Evolutionary conservation across 176 grass and related monocot species (phyloP).

Genomic region (Musa troglodytarum): DNA sequence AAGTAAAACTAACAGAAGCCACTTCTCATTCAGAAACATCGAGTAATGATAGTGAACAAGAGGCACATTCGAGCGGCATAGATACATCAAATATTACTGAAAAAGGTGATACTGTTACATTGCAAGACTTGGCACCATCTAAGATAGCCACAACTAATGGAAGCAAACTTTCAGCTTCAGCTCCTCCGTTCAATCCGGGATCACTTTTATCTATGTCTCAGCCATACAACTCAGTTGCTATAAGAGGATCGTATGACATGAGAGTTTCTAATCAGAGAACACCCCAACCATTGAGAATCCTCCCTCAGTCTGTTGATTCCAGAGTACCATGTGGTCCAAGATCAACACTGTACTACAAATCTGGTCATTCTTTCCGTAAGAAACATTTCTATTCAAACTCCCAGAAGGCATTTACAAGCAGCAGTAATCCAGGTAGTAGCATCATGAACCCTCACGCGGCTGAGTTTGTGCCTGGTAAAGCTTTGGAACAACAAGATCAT

Average conservation of each 20-base stretch:
- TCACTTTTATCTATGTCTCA: slow-evolving; percentile 60
- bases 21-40: slow-evolving; percentile 32
- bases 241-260: slow-evolving; percentile 41
- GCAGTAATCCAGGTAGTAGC: slow-evolving; percentile 22
- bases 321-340: slow-evolving; percentile 76
- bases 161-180: slow-evolving; percentile 97
- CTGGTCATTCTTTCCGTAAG: slow-evolving; percentile 57
- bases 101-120: slow-evolving; percentile 38
- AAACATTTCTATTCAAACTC: slow-evolving; percentile 62
- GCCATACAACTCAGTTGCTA: slow-evolving; percentile 50
- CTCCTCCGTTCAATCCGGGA: slow-evolving; percentile 90
- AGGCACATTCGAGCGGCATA: slow-evolving; percentile 30
- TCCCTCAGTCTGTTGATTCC: slow-evolving; percentile 51
- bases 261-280: slow-evolving; percentile 41
- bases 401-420: slow-evolving; percentile 41
- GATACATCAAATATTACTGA: slow-evolving; percentile 22
- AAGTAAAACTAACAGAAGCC: slow-evolving; percentile 35
- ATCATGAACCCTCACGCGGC: slow-evolving; percentile 96
- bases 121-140: slow-evolving; percentile 30
- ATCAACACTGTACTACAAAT: slow-evolving; percentile 59
- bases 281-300: slow-evolving; percentile 49
- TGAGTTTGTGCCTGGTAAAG: slow-evolving; percentile 77
- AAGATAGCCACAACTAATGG: slow-evolving; percentile 46
- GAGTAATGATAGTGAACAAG: slow-evolving; percentile 36
- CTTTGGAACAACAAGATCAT: slow-evolving; percentile 43